Percentiles rank a stretch among this genome's conserved stretches.
phyloP scores from a whole-genome alignment of 257 asterid species.

The Jacaranda mimosifolia region DNA sequence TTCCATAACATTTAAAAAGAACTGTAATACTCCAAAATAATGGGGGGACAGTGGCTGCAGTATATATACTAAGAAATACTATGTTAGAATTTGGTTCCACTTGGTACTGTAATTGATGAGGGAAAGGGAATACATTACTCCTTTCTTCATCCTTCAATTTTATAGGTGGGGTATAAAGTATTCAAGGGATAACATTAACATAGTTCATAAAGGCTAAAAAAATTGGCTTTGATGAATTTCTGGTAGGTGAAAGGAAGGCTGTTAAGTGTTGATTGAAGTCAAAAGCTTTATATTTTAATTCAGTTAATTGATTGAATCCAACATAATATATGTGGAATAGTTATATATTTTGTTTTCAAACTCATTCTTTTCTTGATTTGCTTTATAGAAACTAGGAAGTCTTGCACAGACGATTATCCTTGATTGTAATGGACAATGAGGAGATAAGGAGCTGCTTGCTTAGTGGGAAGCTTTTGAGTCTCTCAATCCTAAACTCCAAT shows the following conservation, averaged over 20 bases:
- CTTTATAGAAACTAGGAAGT: too few species aligned
- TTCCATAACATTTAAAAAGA: too few species aligned
- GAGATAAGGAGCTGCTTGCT: too few species aligned
- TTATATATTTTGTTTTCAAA: not conserved
- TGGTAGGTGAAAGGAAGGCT: constrained; percentile 7
- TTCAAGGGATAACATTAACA: not conserved
- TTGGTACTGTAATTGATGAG: not conserved
- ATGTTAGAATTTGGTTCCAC: not conserved
- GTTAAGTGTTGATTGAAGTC: not conserved
- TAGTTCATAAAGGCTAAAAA: not conserved
- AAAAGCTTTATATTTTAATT: not conserved
- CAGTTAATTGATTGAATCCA: constrained; percentile 3
- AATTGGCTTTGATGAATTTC: not conserved
- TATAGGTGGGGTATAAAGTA: not conserved
- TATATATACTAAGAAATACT: not conserved
- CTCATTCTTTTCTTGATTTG: too few species aligned
- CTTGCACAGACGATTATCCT: too few species aligned
- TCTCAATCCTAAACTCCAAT: not conserved
- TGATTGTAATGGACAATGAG: too few species aligned
- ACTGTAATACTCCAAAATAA: too few species aligned
- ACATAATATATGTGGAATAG: not conserved
- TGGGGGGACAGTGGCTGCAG: too few species aligned
- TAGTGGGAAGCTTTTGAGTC: not conserved
- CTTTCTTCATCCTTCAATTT: not conserved
- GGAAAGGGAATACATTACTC: not conserved